Evolutionary conservation across 108 stramenopile genomes (phyloP).

Genomic region (Conticribra weissflogii): DNA sequence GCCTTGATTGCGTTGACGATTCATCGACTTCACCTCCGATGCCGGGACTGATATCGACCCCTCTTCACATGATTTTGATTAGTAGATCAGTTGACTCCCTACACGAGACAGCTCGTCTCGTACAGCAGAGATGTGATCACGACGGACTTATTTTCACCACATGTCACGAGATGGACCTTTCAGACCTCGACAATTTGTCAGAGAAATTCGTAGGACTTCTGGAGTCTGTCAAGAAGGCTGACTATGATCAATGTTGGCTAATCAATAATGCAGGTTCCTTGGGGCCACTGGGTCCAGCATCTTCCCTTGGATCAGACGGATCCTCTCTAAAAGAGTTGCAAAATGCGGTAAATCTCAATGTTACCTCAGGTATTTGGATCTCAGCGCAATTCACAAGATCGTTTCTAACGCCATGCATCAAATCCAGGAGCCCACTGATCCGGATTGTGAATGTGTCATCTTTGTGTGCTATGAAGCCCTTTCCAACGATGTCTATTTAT

Average conservation of each 20-base stretch:
- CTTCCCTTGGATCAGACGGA: constrained; percentile 13
- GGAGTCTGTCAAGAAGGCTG: constrained; percentile 8
- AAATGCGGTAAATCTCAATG: constrained; percentile 67
- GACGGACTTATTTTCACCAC: constrained; percentile 16
- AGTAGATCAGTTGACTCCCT: constrained; percentile 62
- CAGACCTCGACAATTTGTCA: constrained; percentile 59
- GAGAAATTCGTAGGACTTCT: constrained; percentile 49
- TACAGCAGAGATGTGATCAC: constrained; percentile 25
- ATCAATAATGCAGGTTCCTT: constrained; percentile 81
- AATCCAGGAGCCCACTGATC: constrained; percentile 1
- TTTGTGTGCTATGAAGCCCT: constrained; percentile 70
- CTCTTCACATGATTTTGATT: constrained; percentile 52
- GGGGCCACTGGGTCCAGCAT: constrained; percentile 57
- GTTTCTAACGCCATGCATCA: constrained; percentile 14
- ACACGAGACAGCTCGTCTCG: constrained; percentile 47
- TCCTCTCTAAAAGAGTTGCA: constrained; percentile 49
- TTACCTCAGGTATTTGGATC: constrained; percentile 68
- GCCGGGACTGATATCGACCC: background rate
- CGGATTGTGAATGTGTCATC: constrained; percentile 74
- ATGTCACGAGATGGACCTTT: constrained; percentile 61
- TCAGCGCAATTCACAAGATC: constrained; percentile 50
- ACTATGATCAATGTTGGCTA: constrained; percentile 54
- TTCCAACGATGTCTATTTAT: constrained; percentile 75
- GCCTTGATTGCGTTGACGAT: too few species aligned
- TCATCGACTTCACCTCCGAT: background rate